phyloP scores from a whole-genome alignment of 768 basidiomycete genomes.

The Leccinum obscurum region DNA sequence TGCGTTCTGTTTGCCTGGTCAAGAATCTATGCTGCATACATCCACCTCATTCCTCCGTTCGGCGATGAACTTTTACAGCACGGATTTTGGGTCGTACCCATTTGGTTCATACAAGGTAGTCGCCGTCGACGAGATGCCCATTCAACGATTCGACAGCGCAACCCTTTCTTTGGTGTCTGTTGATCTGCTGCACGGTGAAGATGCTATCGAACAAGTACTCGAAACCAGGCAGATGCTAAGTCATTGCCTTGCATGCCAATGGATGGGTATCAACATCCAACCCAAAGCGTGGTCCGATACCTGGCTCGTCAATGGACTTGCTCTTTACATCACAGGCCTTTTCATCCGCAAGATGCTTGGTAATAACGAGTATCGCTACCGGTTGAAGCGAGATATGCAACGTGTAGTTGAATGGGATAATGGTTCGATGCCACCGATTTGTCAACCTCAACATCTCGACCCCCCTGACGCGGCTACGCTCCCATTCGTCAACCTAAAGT shows the following conservation, averaged over 20 bases:
- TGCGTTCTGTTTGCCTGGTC: slow-evolving; percentile 91
- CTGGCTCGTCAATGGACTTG: slow-evolving; percentile 96
- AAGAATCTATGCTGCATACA: slow-evolving; percentile 66
- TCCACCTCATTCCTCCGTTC: slow-evolving; percentile 78
- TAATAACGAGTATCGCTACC: slow-evolving; percentile 95
- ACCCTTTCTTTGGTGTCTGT: slow-evolving; percentile 76
- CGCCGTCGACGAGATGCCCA: slow-evolving; percentile 87
- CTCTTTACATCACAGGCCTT: slow-evolving; percentile 85
- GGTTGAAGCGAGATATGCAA: slow-evolving; percentile 95
- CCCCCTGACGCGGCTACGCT: slow-evolving; percentile 79
- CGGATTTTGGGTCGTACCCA: slow-evolving; percentile 94
- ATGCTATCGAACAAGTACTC: slow-evolving; percentile 90
- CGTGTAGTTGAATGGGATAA: slow-evolving; percentile 86
- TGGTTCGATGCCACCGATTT: slow-evolving; percentile 89
- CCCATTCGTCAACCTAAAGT: slow-evolving; percentile 32
- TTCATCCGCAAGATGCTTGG: slow-evolving; percentile 87
- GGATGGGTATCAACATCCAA: slow-evolving; percentile 95
- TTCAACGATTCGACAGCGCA: slow-evolving; percentile 81
- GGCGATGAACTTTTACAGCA: slow-evolving; percentile 90
- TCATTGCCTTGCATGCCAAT: slow-evolving; percentile 92
- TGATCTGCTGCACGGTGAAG: slow-evolving; percentile 84
- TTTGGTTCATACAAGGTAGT: slow-evolving; percentile 93
- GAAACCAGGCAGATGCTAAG: slow-evolving; percentile 85
- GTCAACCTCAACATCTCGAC: slow-evolving; percentile 81
- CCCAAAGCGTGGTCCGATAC: slow-evolving; percentile 91